Conservation (phyloP, 1,284 basidiomycete genomes). For the Irpex lacteus region DNA sequence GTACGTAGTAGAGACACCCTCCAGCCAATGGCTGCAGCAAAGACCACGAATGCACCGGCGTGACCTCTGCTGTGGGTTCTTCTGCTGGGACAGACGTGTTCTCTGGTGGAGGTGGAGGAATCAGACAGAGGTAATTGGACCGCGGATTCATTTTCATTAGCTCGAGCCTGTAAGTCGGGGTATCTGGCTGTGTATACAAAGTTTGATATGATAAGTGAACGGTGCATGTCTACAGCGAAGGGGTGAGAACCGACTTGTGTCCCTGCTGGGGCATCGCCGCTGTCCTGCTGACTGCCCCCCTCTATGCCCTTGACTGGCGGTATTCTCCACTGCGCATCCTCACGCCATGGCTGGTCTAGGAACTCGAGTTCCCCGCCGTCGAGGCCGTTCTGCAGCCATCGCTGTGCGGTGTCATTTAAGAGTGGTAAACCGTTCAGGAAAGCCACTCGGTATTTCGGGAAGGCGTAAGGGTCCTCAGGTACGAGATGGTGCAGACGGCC, state of each 20-base stretch:
- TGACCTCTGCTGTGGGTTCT: constrained; percentile 53
- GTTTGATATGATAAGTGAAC: constrained; percentile 11
- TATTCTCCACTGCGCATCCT: constrained; percentile 35
- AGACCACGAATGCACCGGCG: constrained; percentile 74
- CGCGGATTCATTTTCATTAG: constrained; percentile 68
- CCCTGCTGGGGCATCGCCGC: constrained; percentile 1
- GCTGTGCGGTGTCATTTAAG: constrained; percentile 67
- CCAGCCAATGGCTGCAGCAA: constrained; percentile 74
- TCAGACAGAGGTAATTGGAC: constrained; percentile 70
- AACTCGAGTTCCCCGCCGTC: constrained; percentile 75
- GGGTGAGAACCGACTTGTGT: constrained; percentile 25
- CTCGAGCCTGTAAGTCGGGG: constrained; percentile 45
- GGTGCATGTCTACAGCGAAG: constrained; percentile 7
- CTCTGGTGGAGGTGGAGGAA: constrained; percentile 60
- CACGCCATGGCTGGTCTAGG: constrained; percentile 59
- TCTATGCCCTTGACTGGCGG: constrained; percentile 54
- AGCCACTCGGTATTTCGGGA: constrained; percentile 80
- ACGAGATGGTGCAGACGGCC: constrained; percentile 57
- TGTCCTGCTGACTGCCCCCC: constrained; percentile 34
- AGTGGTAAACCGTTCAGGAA: constrained; percentile 84
- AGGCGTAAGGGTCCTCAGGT: constrained; percentile 78
- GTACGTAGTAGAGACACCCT: constrained; percentile 80
- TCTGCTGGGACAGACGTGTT: constrained; percentile 41
- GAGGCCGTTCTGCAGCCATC: constrained; percentile 68
- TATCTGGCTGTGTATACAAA: constrained; percentile 26